These are phyloP conservation scores for Petunia secreta DNA, from an alignment of 257 asterid species.

Conservation along the genomic window DNA sequence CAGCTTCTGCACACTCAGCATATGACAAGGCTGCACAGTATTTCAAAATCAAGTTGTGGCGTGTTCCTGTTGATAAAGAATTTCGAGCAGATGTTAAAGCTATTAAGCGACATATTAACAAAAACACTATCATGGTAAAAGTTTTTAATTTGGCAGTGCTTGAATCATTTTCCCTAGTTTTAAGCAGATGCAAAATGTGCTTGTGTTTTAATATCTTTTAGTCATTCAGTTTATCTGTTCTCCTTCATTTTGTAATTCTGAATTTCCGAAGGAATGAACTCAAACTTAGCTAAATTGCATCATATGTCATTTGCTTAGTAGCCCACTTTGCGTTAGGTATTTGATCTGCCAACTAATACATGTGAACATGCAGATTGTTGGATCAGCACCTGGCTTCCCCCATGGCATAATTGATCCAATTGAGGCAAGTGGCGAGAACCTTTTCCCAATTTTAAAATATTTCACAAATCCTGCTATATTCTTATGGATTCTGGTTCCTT, in stretches of 20 bases:
- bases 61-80: constrained; percentile 81
- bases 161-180: not conserved
- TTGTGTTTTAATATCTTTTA: constrained; percentile 8
- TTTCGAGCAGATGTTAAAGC: constrained; percentile 86
- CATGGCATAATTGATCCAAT: constrained; percentile 99
- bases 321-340: not conserved
- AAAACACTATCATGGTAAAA: constrained; percentile 81
- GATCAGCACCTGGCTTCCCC: constrained; percentile 99
- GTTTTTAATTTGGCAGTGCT: not conserved
- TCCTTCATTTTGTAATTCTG: constrained; percentile 8
- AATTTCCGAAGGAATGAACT: not conserved
- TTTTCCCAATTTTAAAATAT: not conserved
- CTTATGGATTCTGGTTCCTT: constrained; percentile 10
- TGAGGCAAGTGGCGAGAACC: constrained; percentile 58
- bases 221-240: constrained; percentile 9
- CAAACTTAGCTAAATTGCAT: not conserved
- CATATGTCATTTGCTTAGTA: constrained; percentile 23
- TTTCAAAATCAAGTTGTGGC: constrained; percentile 92
- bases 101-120: constrained; percentile 66
- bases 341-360: constrained; percentile 23
- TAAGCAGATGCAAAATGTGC: not conserved
- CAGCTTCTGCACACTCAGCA: constrained; percentile 98
- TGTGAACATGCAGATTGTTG: constrained; percentile 73
- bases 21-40: constrained; percentile 98
- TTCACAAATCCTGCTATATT: constrained; percentile 1